phyloP scores from a whole-genome alignment of 23 red algal species.

The Gracilariopsis chorda region DNA sequence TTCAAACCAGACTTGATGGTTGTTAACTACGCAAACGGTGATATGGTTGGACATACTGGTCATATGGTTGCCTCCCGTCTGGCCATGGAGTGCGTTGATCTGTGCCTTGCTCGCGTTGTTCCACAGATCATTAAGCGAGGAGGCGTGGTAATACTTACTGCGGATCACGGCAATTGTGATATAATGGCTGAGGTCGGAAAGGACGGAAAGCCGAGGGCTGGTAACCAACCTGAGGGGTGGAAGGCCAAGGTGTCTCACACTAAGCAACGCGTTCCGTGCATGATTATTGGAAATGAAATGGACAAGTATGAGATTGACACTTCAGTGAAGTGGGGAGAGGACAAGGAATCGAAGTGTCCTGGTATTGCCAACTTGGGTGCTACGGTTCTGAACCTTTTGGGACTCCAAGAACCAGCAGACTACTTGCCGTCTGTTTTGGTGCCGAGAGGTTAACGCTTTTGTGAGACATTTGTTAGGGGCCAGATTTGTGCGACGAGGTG shows the following conservation, averaged over 20 bases:
- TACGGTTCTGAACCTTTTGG: conserved; percentile 78
- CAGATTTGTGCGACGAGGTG: neutral
- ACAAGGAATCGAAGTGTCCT: conserved; percentile 45
- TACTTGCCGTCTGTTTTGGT: conserved; percentile 71
- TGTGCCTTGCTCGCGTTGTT: conserved; percentile 74
- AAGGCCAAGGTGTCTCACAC: conserved; percentile 82
- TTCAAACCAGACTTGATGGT: conserved; percentile 84
- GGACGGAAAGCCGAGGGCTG: conserved; percentile 62
- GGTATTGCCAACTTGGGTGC: conserved; percentile 80
- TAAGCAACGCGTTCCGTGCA: conserved; percentile 70
- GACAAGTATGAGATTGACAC: conserved; percentile 73
- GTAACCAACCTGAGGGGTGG: conserved; percentile 80
- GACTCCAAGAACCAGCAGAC: conserved; percentile 62
- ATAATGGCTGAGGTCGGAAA: conserved; percentile 85
- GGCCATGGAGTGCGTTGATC: conserved; percentile 79
- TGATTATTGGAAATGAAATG: conserved; percentile 69
- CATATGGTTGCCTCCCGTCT: conserved; percentile 76
- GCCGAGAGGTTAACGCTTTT: neutral
- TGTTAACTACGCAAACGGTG: conserved; percentile 82
- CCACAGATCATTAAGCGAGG: conserved; percentile 60
- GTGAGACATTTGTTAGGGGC: neutral
- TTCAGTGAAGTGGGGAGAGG: conserved; percentile 55
- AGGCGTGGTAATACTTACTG: conserved; percentile 67
- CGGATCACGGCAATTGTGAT: conserved; percentile 94
- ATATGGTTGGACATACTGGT: conserved; percentile 95